phyloP scores from a whole-genome alignment of 192 early-diverging fungal genomes.

The Coemansia sp. region DNA sequence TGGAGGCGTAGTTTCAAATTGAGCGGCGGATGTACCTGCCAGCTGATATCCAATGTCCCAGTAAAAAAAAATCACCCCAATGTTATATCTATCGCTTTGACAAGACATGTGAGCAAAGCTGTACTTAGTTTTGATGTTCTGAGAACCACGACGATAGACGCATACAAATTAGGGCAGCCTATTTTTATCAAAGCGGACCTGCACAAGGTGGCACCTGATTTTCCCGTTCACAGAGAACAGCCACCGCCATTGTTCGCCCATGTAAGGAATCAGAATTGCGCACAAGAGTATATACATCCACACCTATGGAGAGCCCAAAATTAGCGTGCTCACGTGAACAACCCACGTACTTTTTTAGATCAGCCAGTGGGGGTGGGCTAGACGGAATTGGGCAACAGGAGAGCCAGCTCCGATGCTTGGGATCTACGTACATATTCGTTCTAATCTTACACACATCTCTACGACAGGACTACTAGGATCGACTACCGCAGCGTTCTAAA shows the following conservation, averaged over 20 bases:
- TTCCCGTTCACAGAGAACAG: not conserved
- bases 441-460: not conserved
- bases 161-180: not conserved
- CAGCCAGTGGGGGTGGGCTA: not conserved
- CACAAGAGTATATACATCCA: not conserved
- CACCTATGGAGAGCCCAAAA: not conserved
- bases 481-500: constrained; percentile 3
- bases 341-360: constrained; percentile 1
- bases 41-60: not conserved
- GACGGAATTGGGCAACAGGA: not conserved
- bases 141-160: not conserved
- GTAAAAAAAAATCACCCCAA: not conserved
- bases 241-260: not conserved
- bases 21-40: not conserved
- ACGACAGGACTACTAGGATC: not conserved
- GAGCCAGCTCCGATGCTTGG: not conserved
- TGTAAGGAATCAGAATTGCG: not conserved
- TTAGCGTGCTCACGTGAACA: not conserved
- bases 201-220: constrained; percentile 7
- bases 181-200: constrained; percentile 3
- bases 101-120: constrained; percentile 6
- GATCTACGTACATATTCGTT: constrained; percentile 1
- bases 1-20: not conserved
- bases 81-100: constrained; percentile 4
- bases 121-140: constrained; percentile 7